Evolutionary conservation across 2,329 filamentous ascomycete genomes (phyloP).

Genomic region (Westerdykella ornata): DNA sequence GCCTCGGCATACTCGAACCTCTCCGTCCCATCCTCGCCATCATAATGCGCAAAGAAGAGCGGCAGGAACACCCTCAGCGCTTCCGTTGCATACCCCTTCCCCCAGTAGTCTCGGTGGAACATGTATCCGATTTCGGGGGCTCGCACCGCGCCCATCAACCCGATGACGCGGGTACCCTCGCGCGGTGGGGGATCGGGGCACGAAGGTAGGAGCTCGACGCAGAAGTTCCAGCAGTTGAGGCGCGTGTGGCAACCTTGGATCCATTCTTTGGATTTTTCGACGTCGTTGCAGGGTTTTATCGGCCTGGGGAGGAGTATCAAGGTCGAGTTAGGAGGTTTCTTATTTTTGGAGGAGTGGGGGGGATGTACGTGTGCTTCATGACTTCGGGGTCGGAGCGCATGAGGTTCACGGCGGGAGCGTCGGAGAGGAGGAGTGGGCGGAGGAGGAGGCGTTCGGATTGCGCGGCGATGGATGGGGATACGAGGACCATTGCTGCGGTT

Average conservation of each 20-base stretch:
- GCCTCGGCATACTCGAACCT: conserved; percentile 38
- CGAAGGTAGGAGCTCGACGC: conserved; percentile 44
- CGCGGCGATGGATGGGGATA: conserved; percentile 24
- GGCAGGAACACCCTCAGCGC: conserved; percentile 39
- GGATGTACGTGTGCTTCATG: conserved; percentile 53
- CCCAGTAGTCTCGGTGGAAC: conserved; percentile 36
- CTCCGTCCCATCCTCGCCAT: conserved; percentile 14
- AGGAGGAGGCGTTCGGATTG: conserved; percentile 51
- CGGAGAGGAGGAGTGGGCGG: conserved; percentile 45
- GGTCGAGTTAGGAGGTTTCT: not conserved
- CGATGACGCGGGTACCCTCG: conserved; percentile 32
- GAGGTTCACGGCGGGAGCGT: conserved; percentile 46
- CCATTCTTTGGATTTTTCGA: conserved; percentile 32
- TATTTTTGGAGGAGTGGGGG: not conserved
- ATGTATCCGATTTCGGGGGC: conserved; percentile 41
- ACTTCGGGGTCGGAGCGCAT: conserved; percentile 55
- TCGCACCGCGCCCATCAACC: conserved; percentile 39
- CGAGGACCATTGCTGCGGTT: conserved; percentile 24
- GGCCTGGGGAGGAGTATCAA: conserved; percentile 35
- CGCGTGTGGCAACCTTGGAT: conserved; percentile 33
- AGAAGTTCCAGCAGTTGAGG: conserved; percentile 50
- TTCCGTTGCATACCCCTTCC: conserved; percentile 42
- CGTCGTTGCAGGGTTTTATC: conserved; percentile 47
- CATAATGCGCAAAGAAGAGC: conserved; percentile 36
- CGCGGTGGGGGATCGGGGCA: conserved; percentile 1